phyloP scores from a whole-genome alignment of 202 grass and related monocot genomes.

The Miscanthus sacchariflorus region DNA sequence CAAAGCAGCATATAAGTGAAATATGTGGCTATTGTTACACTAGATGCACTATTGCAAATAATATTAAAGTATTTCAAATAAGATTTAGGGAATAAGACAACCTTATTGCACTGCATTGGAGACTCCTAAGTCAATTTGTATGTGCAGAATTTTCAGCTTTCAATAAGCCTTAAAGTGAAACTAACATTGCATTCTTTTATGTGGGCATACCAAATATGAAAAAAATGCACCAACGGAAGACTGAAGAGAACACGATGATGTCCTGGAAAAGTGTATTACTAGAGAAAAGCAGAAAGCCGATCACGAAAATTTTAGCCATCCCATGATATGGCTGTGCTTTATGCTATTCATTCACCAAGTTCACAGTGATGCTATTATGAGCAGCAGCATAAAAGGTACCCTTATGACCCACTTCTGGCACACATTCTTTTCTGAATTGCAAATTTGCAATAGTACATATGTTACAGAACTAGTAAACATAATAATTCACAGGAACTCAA shows the following conservation, averaged over 20 bases:
- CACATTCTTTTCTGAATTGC: not conserved
- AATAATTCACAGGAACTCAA: not conserved
- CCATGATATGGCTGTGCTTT: not conserved
- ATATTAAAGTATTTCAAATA: not conserved
- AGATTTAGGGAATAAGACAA: not conserved
- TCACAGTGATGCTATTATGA: slow-evolving; percentile 18
- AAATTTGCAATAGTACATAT: slow-evolving; percentile 1
- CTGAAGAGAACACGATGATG: not conserved
- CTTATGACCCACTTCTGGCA: not conserved
- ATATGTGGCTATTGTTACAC: not conserved
- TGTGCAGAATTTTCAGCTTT: not conserved
- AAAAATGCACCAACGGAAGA: not conserved
- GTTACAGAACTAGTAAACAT: not conserved
- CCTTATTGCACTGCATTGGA: not conserved
- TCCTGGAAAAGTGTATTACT: not conserved
- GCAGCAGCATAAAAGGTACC: not conserved
- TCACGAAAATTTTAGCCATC: not conserved
- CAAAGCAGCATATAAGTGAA: slow-evolving; percentile 11
- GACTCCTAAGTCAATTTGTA: not conserved
- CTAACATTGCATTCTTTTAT: not conserved
- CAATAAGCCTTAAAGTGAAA: not conserved
- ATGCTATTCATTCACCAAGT: not conserved
- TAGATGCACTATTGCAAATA: not conserved
- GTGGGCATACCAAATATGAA: not conserved
- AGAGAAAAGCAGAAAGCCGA: not conserved